Evolutionary conservation across 768 basidiomycete species (phyloP), one percentile per base, ranked within the genome.

Genomic region (Boletus reticuloceps): DNA sequence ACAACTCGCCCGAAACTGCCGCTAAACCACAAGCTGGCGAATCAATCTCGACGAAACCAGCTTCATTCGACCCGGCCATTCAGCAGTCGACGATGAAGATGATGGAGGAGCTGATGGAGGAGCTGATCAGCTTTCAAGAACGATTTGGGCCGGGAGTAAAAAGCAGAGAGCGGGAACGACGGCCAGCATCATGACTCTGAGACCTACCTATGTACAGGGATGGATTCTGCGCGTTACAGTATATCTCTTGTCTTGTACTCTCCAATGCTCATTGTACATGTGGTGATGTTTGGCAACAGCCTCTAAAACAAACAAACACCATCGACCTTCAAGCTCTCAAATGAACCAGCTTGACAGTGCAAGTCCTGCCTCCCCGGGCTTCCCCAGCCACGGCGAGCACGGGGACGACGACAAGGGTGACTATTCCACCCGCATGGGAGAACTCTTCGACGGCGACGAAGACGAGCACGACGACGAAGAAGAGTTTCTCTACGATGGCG

Each of bases 71-170:
- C 36, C 41, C 42, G 29, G 43, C 57, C 29, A 56, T 67, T 58
- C 61, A 63, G 11, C 59, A 62, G 45, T 67, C 68, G 65, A 88
- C 88, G 39, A 88, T 90, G 83, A 86, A 82, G 72, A 78, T 89
- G 75, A 91, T 96, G 88, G 93, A 94, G 67, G 91, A 89, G 63
- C 75, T 96, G 11, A 94, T 94, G 86, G 83, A 90, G 65, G 93
- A 95, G 69, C 74, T 95, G 25, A 91, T 94, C 59, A 77, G 74
- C 38, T 95, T 96, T 68, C 94, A 95, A 73, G 92, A 95, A 68
- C 80, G 83, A 52, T 94, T 90, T 73, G 89, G 89, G n/a, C 79
- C 79, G 7, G 77, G 79, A 32, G 68, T 74, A 45, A 81, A 77
- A 68, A 69, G 62, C 53, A 75, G 82, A 64, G 82, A 84, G 29